A percentile compares a stretch with the other conserved stretches of the same genome.
These are phyloP conservation scores for Prunus mira DNA, from an alignment of 306 rosid species.

Conservation along the genomic window DNA sequence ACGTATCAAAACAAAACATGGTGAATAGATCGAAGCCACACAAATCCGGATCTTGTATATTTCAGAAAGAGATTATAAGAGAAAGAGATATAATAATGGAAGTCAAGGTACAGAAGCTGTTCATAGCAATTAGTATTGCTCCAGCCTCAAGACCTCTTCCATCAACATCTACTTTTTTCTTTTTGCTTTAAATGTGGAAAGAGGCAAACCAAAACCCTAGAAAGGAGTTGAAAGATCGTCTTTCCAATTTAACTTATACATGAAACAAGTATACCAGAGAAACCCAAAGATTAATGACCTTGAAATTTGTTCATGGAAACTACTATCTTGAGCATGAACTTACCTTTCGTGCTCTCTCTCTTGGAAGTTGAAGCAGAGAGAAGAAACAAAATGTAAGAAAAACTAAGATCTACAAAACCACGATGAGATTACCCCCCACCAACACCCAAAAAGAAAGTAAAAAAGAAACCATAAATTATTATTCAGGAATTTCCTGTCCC, in stretches of 20 bases:
- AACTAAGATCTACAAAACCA: constrained; percentile 2
- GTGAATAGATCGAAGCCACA: too few relatives aligned
- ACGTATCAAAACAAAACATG: too few relatives aligned
- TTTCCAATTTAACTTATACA: not conserved
- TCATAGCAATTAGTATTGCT: not conserved
- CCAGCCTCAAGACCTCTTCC: not conserved
- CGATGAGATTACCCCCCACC: not conserved
- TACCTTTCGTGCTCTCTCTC: constrained; percentile 2
- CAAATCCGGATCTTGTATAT: not conserved
- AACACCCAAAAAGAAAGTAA: not conserved
- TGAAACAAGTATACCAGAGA: not conserved
- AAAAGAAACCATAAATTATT: not conserved
- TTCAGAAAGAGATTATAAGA: not conserved
- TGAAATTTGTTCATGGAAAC: not conserved
- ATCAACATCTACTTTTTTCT: not conserved
- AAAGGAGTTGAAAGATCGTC: not conserved
- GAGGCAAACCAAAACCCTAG: not conserved
- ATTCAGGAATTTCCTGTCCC: not conserved
- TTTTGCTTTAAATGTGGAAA: not conserved
- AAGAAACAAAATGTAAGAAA: not conserved
- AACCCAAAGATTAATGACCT: not conserved
- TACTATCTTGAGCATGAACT: not conserved
- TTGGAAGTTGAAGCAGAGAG: constrained; percentile 3
- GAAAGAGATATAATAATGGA: not conserved
- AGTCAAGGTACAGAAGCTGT: not conserved